A percentile compares a stretch with the other conserved stretches of the same genome.
Evolutionary conservation across 2,329 filamentous ascomycete species (phyloP).

Genomic region (Niveomyces coronatus): DNA sequence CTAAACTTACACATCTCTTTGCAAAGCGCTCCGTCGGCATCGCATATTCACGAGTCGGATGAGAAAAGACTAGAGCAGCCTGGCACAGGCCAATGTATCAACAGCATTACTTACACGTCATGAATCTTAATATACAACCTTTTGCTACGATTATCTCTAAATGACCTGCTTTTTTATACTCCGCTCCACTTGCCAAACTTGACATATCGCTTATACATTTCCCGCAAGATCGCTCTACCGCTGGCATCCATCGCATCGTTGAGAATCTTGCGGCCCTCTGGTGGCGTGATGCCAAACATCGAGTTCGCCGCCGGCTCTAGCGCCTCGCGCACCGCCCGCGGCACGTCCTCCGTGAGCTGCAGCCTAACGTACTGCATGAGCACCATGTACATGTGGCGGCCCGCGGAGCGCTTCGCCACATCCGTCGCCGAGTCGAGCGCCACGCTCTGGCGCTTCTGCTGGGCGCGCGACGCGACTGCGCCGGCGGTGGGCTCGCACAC

Average conservation of each 20-base stretch:
- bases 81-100: constrained; percentile 5
- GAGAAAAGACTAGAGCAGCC: no score
- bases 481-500: constrained; percentile 49
- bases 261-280: constrained; percentile 43
- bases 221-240: constrained; percentile 47
- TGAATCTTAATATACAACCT: constrained; percentile 8
- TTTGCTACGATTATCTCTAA: constrained; percentile 3
- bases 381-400: constrained; percentile 51
- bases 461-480: constrained; percentile 39
- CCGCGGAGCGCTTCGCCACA: constrained; percentile 49
- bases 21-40: no score
- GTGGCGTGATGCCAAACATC: constrained; percentile 46
- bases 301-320: constrained; percentile 49
- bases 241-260: constrained; percentile 50
- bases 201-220: constrained; percentile 48
- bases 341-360: constrained; percentile 46
- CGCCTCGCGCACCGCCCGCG: constrained; percentile 40
- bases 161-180: constrained; percentile 27
- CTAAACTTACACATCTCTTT: constrained; percentile 32
- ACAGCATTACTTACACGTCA: constrained; percentile 5
- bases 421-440: constrained; percentile 51
- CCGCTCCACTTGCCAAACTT: constrained; percentile 57
- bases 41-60: no score
- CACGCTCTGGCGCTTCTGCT: constrained; percentile 30
- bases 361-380: constrained; percentile 50